Conservation (phyloP, 805 yeast species). For the Wickerhamomyces hampshirensis region DNA sequence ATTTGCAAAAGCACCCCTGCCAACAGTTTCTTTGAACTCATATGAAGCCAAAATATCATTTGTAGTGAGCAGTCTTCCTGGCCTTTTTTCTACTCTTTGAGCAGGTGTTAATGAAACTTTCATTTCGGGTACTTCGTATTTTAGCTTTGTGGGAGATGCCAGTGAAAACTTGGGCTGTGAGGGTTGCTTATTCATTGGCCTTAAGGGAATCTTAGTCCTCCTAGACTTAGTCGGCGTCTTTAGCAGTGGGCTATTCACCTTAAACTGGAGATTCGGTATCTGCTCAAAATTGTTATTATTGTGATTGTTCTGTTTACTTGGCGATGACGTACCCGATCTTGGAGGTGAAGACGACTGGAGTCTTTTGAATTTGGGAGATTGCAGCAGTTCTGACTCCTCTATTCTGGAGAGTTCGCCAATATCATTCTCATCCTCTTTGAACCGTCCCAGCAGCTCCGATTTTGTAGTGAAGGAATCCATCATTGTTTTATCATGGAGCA, state of each 20-base stretch:
- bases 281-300: constrained; percentile 17
- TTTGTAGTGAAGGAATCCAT: constrained; percentile 18
- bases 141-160: constrained; percentile 15
- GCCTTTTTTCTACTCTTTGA: constrained; percentile 41
- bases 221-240: constrained; percentile 22
- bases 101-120: constrained; percentile 41
- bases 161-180: constrained; percentile 6
- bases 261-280: constrained; percentile 20
- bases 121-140: constrained; percentile 6
- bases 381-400: constrained; percentile 23
- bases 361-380: constrained; percentile 23
- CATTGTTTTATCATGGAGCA: too few species aligned
- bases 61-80: constrained; percentile 26
- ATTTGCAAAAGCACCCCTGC: constrained; percentile 88
- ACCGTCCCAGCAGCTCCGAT: constrained; percentile 19
- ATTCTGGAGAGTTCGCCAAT: constrained; percentile 20
- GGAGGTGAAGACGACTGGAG: constrained; percentile 23
- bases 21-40: constrained; percentile 58
- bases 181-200: constrained; percentile 10
- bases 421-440: constrained; percentile 22
- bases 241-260: constrained; percentile 10
- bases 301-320: constrained; percentile 10
- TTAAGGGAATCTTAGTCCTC: constrained; percentile 8
- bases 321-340: constrained; percentile 21
- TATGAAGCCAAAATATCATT: constrained; percentile 33